Evolutionary conservation across 106 monocot species (phyloP).

Genomic region (Dioscorea dumetorum): DNA sequence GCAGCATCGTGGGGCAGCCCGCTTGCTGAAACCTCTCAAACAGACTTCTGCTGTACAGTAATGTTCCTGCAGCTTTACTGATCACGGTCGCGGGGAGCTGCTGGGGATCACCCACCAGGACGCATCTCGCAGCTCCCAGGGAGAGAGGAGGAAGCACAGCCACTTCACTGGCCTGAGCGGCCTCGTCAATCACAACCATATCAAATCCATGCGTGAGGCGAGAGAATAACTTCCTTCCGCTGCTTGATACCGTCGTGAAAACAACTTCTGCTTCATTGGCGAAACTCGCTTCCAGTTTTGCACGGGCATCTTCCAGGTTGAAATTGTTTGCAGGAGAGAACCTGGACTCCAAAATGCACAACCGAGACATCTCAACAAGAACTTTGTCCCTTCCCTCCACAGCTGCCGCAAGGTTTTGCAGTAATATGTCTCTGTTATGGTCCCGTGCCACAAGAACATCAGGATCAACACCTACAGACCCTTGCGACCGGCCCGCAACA

Average conservation of each 20-base stretch:
- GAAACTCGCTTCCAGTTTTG: slow-evolving; percentile 91
- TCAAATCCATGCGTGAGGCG: slow-evolving; percentile 94
- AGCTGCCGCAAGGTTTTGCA: slow-evolving; percentile 76
- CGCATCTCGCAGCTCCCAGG: slow-evolving; percentile 93
- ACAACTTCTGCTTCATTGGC: slow-evolving; percentile 99
- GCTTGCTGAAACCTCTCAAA: slow-evolving; percentile 97
- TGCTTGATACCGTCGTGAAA: slow-evolving; percentile 96
- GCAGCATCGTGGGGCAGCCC: slow-evolving; percentile 85
- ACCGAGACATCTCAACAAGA: slow-evolving; percentile 87
- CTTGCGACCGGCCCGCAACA: slow-evolving; percentile 75
- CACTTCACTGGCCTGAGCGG: slow-evolving; percentile 97
- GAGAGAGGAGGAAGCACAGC: slow-evolving; percentile 87
- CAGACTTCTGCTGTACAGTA: slow-evolving; percentile 88
- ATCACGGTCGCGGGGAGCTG: slow-evolving; percentile 98
- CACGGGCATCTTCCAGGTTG: slow-evolving; percentile 87
- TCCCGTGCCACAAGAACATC: slow-evolving; percentile 80
- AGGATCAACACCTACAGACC: slow-evolving; percentile 93
- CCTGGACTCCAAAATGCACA: slow-evolving; percentile 70
- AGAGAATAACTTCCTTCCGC: slow-evolving; percentile 89
- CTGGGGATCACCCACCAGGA: slow-evolving; percentile 96
- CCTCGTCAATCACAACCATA: slow-evolving; percentile 99
- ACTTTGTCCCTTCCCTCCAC: slow-evolving; percentile 91
- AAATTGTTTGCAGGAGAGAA: slow-evolving; percentile 70
- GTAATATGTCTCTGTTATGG: slow-evolving; percentile 65
- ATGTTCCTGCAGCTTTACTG: slow-evolving; percentile 96